Percentiles rank a stretch among this genome's conserved stretches.
These are phyloP conservation scores for Porodaedalea pini DNA, from an alignment of 1,284 basidiomycete genomes.

Conservation along the genomic window DNA sequence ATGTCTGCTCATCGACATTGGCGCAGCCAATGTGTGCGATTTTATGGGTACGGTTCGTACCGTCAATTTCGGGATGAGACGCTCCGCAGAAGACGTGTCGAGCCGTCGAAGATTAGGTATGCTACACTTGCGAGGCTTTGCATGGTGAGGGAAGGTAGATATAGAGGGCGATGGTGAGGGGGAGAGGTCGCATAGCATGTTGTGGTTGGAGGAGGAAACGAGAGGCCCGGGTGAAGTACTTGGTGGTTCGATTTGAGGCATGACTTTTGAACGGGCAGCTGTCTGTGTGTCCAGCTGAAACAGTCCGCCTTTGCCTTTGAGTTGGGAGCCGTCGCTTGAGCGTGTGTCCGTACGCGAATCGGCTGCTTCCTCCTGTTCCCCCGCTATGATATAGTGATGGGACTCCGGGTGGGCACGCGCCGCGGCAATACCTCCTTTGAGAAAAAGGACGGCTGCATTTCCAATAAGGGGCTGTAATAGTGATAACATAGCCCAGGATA, in stretches of 20 bases:
- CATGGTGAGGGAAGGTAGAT: constrained; percentile 50
- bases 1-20: constrained; percentile 34
- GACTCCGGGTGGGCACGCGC: constrained; percentile 55
- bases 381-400: constrained; percentile 44
- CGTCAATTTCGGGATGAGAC: constrained; percentile 55
- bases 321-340: constrained; percentile 23
- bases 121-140: constrained; percentile 49
- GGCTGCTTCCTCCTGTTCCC: constrained; percentile 31
- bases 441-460: constrained; percentile 54
- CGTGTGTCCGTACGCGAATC: constrained; percentile 19
- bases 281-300: constrained; percentile 64
- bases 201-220: constrained; percentile 21
- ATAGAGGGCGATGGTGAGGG: constrained; percentile 67
- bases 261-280: constrained; percentile 45
- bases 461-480: constrained; percentile 54
- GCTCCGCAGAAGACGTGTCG: constrained; percentile 56
- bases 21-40: constrained; percentile 54
- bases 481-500: constrained; percentile 64
- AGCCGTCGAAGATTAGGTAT: constrained; percentile 56
- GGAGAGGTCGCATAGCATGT: constrained; percentile 36
- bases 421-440: constrained; percentile 63
- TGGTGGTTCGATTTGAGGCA: constrained; percentile 56
- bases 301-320: constrained; percentile 42
- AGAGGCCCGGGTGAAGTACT: constrained; percentile 33
- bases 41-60: constrained; percentile 53